A percentile compares a stretch with the other conserved stretches of the same genome.
Evolutionary conservation across 768 basidiomycete species (phyloP).

Genomic region (Tephrocybe rancida): DNA sequence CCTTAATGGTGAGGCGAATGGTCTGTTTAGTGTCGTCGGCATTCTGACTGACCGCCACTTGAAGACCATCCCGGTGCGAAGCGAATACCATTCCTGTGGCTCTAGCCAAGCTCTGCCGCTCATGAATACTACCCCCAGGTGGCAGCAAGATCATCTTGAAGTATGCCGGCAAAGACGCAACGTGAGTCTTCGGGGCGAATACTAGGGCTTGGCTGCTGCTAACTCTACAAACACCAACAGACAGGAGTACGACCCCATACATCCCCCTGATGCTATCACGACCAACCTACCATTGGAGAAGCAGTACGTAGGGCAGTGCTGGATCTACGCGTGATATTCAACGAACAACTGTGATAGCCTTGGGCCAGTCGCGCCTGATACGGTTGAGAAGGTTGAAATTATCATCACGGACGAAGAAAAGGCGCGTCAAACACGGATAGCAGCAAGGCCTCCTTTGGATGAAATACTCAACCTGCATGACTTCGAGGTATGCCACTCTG

Average conservation of each 20-base stretch:
- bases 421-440: slow-evolving; percentile 61
- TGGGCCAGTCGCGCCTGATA: slow-evolving; percentile 71
- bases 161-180: slow-evolving; percentile 90
- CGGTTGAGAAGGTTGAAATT: slow-evolving; percentile 63
- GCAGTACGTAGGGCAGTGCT: slow-evolving; percentile 51
- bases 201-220: neutral
- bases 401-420: slow-evolving; percentile 73
- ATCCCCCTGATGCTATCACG: slow-evolving; percentile 81
- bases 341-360: slow-evolving; percentile 40
- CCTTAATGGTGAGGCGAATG: slow-evolving; percentile 52
- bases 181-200: slow-evolving; percentile 46
- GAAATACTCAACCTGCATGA: slow-evolving; percentile 92
- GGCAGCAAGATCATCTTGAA: slow-evolving; percentile 86
- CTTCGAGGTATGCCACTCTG: slow-evolving; percentile 69
- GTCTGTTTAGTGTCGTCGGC: neutral
- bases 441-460: slow-evolving; percentile 68
- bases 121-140: slow-evolving; percentile 39
- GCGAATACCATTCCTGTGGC: neutral
- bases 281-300: slow-evolving; percentile 83
- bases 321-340: slow-evolving; percentile 4
- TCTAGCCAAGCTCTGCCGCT: neutral
- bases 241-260: slow-evolving; percentile 85
- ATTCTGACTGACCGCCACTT: neutral
- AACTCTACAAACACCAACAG: slow-evolving; percentile 30
- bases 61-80: slow-evolving; percentile 65